These are phyloP conservation scores for Clarireedia sp. DNA, from an alignment of 2,329 filamentous ascomycete species.

Conservation along the genomic window DNA sequence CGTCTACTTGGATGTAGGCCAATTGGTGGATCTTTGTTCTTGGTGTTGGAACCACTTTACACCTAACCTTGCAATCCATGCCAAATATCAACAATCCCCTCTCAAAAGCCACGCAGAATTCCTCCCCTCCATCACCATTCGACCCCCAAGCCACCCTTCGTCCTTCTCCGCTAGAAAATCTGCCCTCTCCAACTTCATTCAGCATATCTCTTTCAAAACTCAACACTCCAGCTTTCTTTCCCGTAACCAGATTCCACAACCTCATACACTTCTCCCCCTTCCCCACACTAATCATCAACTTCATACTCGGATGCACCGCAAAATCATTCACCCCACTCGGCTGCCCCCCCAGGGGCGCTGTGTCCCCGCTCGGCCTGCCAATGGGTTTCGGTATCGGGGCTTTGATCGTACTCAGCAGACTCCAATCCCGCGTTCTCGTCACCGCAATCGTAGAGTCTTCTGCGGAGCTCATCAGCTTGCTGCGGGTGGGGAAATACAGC, in stretches of 20 bases:
- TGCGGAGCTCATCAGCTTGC: conserved; percentile 78
- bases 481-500: conserved; percentile 73
- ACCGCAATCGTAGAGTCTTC: conserved; percentile 91
- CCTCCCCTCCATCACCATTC: conserved; percentile 59
- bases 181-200: conserved; percentile 66
- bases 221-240: conserved; percentile 87
- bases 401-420: conserved; percentile 78
- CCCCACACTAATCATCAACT: conserved; percentile 89
- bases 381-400: conserved; percentile 73
- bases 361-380: conserved; percentile 82
- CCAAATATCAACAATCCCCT: conserved; percentile 77
- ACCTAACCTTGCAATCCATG: conserved; percentile 77
- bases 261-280: conserved; percentile 87
- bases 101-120: conserved; percentile 87
- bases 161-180: conserved; percentile 73
- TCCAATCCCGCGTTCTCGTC: conserved; percentile 82
- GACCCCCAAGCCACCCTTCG: conserved; percentile 72
- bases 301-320: conserved; percentile 91
- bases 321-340: conserved; percentile 92
- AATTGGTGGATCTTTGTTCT: conserved; percentile 80
- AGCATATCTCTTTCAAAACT: conserved; percentile 73
- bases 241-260: conserved; percentile 93
- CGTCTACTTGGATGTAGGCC: conserved; percentile 53
- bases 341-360: conserved; percentile 69
- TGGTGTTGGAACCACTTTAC: conserved; percentile 56